Conservation (phyloP, 2,329 filamentous ascomycete species). For the Pseudogymnoascus sp. region DNA sequence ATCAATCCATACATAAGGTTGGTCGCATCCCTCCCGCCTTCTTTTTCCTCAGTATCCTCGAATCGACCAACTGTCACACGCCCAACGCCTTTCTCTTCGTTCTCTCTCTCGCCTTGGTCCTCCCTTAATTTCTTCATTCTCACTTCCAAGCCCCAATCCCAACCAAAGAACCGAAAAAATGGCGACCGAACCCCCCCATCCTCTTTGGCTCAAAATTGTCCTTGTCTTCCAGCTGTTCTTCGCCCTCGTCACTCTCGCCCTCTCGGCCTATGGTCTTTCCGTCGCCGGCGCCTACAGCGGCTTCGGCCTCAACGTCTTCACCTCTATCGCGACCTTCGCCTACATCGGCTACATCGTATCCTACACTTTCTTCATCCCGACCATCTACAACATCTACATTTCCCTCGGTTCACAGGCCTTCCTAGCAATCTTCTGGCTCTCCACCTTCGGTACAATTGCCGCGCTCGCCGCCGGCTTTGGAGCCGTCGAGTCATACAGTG, state of each 20-base stretch:
- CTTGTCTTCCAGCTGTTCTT: background rate
- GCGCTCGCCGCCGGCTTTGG: background rate
- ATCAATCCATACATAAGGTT: background rate
- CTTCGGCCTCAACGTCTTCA: background rate
- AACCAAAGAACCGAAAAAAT: background rate
- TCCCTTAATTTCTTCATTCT: background rate
- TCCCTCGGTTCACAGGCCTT: background rate
- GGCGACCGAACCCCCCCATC: background rate
- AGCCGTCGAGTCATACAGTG: background rate
- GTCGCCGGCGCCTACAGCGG: background rate
- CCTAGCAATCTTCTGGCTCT: background rate
- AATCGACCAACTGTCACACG: constrained; percentile 1
- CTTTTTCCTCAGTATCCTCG: background rate
- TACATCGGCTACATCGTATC: background rate
- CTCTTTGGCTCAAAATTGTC: background rate
- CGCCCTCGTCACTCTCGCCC: background rate
- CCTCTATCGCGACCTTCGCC: background rate
- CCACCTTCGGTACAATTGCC: background rate
- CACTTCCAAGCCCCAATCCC: background rate
- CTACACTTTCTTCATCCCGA: background rate
- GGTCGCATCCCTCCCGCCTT: background rate
- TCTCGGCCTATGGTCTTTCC: background rate
- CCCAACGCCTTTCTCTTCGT: background rate
- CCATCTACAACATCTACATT: background rate
- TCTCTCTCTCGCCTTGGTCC: background rate